Evolutionary conservation across 2,329 filamentous ascomycete genomes (phyloP).

Genomic region (Dactylonectria macrodidyma): DNA sequence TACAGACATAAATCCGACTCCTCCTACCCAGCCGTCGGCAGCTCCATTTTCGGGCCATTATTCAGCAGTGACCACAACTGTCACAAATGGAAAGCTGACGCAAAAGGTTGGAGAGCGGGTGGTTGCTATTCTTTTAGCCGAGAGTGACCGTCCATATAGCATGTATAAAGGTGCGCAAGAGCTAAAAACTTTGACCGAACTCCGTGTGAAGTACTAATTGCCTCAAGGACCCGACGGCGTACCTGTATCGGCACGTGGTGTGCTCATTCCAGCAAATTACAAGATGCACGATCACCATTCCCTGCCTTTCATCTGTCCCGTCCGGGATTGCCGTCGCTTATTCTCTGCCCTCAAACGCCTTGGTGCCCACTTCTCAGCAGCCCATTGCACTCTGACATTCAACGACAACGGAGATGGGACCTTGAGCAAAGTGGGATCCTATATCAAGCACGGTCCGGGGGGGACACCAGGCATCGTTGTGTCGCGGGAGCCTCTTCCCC

Average conservation of each 20-base stretch:
- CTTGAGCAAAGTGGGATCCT: slow-evolving; percentile 48
- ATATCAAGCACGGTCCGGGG: slow-evolving; percentile 39
- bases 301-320: slow-evolving; percentile 54
- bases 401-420: slow-evolving; percentile 61
- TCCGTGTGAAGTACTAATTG: slow-evolving; percentile 24
- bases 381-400: slow-evolving; percentile 47
- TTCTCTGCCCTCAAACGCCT: slow-evolving; percentile 44
- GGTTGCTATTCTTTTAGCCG: slow-evolving; percentile 36
- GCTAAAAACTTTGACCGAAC: no score
- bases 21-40: not conserved
- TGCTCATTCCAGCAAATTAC: slow-evolving; percentile 53
- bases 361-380: slow-evolving; percentile 46
- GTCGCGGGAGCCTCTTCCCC: slow-evolving; percentile 44
- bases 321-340: slow-evolving; percentile 54
- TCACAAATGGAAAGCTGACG: not conserved
- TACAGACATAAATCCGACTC: not conserved
- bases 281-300: slow-evolving; percentile 41
- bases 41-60: not conserved
- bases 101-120: slow-evolving; percentile 21
- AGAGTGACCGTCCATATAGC: slow-evolving; percentile 34
- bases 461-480: slow-evolving; percentile 49
- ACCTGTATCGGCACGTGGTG: slow-evolving; percentile 42
- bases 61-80: not conserved
- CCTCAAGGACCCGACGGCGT: slow-evolving; percentile 28
- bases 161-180: slow-evolving; percentile 34